Conservation (phyloP, 106 monocot species). For the Allium fistulosum region DNA sequence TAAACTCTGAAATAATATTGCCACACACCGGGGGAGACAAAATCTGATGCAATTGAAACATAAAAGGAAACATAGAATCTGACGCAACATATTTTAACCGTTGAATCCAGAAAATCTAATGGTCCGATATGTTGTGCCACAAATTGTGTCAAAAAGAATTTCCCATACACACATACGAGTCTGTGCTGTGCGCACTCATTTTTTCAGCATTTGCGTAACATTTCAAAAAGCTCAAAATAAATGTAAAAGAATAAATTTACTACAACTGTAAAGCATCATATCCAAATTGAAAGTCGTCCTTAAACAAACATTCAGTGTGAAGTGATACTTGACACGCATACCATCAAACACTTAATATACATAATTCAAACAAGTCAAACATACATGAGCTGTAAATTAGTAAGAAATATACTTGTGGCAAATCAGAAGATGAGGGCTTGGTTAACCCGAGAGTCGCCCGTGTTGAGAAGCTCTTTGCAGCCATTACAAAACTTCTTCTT, state of each 20-base stretch:
- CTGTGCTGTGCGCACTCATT: neutral
- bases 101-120: too few relatives aligned
- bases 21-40: too few relatives aligned
- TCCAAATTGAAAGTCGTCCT: too few relatives aligned
- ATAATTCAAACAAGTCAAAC: neutral
- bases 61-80: too few relatives aligned
- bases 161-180: too few relatives aligned
- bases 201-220: neutral
- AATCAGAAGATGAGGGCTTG: slow-evolving; percentile 3
- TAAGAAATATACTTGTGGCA: slow-evolving; percentile 1
- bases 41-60: too few relatives aligned
- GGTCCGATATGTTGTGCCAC: too few relatives aligned
- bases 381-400: neutral
- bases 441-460: slow-evolving; percentile 11
- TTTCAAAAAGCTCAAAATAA: neutral
- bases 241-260: neutral
- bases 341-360: slow-evolving; percentile 12
- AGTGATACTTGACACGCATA: neutral
- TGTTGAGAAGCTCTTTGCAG: slow-evolving; percentile 1
- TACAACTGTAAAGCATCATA: too few relatives aligned
- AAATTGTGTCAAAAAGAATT: too few relatives aligned
- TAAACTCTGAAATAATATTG: too few relatives aligned
- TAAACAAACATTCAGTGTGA: neutral
- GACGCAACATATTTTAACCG: too few relatives aligned
- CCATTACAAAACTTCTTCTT: too few relatives aligned